These are phyloP conservation scores for Leccinum uliginosum DNA, from an alignment of 768 basidiomycete genomes.

Conservation along the genomic window DNA sequence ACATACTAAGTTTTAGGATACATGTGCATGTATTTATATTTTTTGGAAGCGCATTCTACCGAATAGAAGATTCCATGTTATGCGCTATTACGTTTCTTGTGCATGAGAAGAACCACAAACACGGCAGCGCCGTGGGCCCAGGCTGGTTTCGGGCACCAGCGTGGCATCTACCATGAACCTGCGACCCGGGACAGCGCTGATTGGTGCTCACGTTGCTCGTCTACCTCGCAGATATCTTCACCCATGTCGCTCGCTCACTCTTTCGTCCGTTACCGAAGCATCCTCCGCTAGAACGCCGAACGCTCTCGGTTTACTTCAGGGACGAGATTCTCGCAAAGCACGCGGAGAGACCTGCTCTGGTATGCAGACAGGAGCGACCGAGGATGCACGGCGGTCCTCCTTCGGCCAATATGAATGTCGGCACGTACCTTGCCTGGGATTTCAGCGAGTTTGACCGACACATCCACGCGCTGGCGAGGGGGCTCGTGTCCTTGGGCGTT, in stretches of 20 bases:
- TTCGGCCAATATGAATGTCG: slow-evolving; percentile 45
- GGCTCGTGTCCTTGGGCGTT: slow-evolving; percentile 65
- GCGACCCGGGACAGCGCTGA: not conserved
- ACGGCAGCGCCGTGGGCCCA: no score
- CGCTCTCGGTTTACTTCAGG: slow-evolving; percentile 59
- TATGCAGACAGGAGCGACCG: slow-evolving; percentile 57
- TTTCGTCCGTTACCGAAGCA: slow-evolving; percentile 49
- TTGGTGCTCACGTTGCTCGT: no score
- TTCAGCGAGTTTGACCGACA: slow-evolving; percentile 67
- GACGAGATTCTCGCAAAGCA: slow-evolving; percentile 50
- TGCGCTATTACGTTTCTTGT: not conserved
- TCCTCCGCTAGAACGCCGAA: slow-evolving; percentile 52
- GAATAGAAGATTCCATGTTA: not conserved
- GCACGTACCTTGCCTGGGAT: slow-evolving; percentile 63
- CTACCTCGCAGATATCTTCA: slow-evolving; percentile 7
- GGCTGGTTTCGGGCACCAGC: not conserved
- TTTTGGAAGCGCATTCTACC: not conserved
- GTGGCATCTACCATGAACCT: slow-evolving; percentile 1
- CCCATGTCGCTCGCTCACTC: slow-evolving; percentile 31
- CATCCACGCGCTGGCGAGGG: slow-evolving; percentile 64
- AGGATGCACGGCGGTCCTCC: slow-evolving; percentile 58
- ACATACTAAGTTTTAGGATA: not conserved
- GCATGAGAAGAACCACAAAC: no score
- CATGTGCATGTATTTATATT: not conserved
- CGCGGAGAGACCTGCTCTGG: slow-evolving; percentile 53